These are phyloP conservation scores for Colletotrichum musicola DNA, from an alignment of 2,329 filamentous ascomycete genomes.

Conservation along the genomic window DNA sequence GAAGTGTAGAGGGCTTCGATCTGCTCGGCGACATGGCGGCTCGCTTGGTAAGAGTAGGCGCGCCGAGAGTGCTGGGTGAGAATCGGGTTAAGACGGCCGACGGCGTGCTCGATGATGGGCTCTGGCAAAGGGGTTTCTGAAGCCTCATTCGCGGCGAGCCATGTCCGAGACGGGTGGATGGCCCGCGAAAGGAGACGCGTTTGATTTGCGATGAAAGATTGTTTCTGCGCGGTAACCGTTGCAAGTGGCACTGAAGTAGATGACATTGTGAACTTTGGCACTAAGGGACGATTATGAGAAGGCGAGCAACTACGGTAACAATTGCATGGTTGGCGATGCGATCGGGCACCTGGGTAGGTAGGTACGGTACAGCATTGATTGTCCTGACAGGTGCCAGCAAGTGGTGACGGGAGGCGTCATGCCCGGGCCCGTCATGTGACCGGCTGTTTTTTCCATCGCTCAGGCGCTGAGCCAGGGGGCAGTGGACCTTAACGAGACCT, in stretches of 20 bases:
- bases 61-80: slow-evolving; percentile 75
- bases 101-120: slow-evolving; percentile 67
- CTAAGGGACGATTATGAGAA: background rate
- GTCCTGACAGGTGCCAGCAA: too few relatives aligned
- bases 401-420: too few relatives aligned
- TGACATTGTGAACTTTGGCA: slow-evolving; percentile 5
- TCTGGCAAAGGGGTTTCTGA: slow-evolving; percentile 57
- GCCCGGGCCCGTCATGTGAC: too few relatives aligned
- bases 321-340: background rate
- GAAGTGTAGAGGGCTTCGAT: slow-evolving; percentile 74
- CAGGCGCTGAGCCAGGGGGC: too few relatives aligned
- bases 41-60: slow-evolving; percentile 77
- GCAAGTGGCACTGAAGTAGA: slow-evolving; percentile 52
- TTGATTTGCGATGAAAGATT: slow-evolving; percentile 72
- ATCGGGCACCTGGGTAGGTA: background rate
- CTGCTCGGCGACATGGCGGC: slow-evolving; percentile 79
- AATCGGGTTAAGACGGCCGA: slow-evolving; percentile 70
- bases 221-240: slow-evolving; percentile 73
- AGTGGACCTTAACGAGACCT: too few relatives aligned
- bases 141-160: slow-evolving; percentile 62
- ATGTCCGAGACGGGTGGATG: slow-evolving; percentile 66
- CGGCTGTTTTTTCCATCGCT: too few relatives aligned
- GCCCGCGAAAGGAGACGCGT: slow-evolving; percentile 73
- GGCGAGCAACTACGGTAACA: too few relatives aligned
- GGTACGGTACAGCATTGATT: too few relatives aligned